These are phyloP conservation scores for Suillus ampliporus DNA, from an alignment of 768 basidiomycete species.

Conservation along the genomic window DNA sequence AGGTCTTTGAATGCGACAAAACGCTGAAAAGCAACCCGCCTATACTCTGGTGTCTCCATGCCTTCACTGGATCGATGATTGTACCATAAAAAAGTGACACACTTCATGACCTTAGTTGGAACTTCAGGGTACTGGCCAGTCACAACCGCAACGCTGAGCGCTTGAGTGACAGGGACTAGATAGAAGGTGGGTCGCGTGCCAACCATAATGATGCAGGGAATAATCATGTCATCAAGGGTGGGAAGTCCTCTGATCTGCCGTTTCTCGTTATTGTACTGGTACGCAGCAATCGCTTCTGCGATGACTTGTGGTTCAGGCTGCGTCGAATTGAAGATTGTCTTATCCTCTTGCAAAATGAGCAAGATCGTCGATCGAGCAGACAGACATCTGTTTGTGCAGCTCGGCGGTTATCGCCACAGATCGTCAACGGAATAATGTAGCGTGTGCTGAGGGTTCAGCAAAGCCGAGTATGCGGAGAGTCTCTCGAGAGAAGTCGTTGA, in stretches of 20 bases:
- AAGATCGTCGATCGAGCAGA: conserved; percentile 18
- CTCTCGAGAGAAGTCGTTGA: conserved; percentile 30
- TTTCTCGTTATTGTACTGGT: conserved; percentile 31
- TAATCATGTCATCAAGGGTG: conserved; percentile 31
- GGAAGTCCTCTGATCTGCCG: conserved; percentile 17
- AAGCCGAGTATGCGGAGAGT: conserved; percentile 31
- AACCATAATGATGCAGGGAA: conserved; percentile 31
- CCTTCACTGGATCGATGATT: not conserved
- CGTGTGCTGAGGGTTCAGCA: conserved; percentile 22
- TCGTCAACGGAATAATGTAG: conserved; percentile 33
- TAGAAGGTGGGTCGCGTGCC: conserved; percentile 36
- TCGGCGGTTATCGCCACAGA: conserved; percentile 30
- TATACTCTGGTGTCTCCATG: not conserved
- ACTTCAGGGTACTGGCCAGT: conserved; percentile 4
- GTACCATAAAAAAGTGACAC: not conserved
- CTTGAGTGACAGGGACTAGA: conserved; percentile 35
- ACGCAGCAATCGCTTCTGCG: conserved; percentile 39
- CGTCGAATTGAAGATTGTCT: conserved; percentile 6
- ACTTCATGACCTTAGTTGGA: not conserved
- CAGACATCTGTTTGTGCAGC: conserved; percentile 35
- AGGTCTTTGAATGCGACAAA: not conserved
- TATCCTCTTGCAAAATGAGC: conserved; percentile 14
- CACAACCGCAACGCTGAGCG: conserved; percentile 18
- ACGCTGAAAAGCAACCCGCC: not conserved
- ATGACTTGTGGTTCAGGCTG: conserved; percentile 37